Evolutionary conservation across 2,329 filamentous ascomycete species (phyloP).

Genomic region (Tolypocladium tundrense): DNA sequence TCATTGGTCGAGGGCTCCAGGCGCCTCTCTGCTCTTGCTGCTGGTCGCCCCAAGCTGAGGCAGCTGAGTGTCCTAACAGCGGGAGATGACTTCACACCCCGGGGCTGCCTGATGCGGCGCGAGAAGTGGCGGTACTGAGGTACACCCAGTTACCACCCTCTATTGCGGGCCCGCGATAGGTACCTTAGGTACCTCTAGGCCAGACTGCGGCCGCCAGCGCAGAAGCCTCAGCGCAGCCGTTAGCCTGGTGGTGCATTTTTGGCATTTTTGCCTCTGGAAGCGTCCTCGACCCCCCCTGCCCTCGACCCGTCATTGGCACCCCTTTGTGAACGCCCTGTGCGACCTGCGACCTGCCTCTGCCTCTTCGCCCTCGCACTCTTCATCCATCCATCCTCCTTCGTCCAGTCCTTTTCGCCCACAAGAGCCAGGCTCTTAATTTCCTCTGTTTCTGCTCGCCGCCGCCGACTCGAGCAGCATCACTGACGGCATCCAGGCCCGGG

Average conservation of each 20-base stretch:
- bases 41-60: not conserved
- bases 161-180: not conserved
- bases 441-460: not conserved
- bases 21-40: not conserved
- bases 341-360: not conserved
- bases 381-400: not conserved
- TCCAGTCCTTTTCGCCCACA: constrained; percentile 2
- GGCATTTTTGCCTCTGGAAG: not conserved
- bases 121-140: not conserved
- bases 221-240: not conserved
- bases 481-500: not conserved
- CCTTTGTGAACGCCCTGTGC: constrained; percentile 3
- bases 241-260: not conserved
- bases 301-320: constrained; percentile 1
- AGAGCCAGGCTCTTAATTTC: constrained; percentile 1
- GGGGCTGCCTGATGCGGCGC: not conserved
- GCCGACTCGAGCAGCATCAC: not conserved
- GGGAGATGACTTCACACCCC: not conserved
- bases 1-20: not conserved
- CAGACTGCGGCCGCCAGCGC: not conserved
- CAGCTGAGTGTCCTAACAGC: not conserved
- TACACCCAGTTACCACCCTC: not conserved
- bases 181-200: not conserved
- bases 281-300: not conserved
- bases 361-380: not conserved